These are phyloP conservation scores for Colletotrichum sp. DNA, from an alignment of 2,329 filamentous ascomycete species.

Conservation along the genomic window DNA sequence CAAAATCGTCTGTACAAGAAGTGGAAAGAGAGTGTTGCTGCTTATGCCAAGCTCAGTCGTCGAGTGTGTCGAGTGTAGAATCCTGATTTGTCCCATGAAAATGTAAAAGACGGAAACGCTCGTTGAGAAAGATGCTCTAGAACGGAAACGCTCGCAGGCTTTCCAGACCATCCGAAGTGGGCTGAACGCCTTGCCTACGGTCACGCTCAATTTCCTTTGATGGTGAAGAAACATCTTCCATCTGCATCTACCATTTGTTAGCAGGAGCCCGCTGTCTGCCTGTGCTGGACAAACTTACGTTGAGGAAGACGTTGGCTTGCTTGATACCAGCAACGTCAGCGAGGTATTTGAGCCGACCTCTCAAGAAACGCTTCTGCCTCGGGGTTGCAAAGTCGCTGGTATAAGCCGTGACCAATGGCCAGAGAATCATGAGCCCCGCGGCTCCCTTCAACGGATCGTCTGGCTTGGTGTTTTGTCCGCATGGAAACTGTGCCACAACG, in stretches of 20 bases:
- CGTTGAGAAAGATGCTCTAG: not conserved
- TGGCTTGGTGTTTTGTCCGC: conserved; percentile 8
- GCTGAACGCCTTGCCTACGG: not conserved
- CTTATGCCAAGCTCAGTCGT: not conserved
- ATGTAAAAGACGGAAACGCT: not conserved
- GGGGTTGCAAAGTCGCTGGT: conserved; percentile 24
- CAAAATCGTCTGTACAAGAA: not conserved
- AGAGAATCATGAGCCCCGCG: conserved; percentile 23
- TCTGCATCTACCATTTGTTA: not conserved
- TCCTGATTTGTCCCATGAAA: not conserved
- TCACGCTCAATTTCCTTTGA: conserved; percentile 21
- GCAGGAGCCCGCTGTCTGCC: not conserved
- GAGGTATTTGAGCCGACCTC: conserved; percentile 21
- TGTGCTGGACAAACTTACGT: conserved; percentile 8
- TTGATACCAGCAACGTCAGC: conserved; percentile 25
- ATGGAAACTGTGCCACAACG: conserved; percentile 20
- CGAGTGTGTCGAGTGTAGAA: not conserved
- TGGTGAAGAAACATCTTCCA: conserved; percentile 7
- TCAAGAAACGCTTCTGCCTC: conserved; percentile 22
- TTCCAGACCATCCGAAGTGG: not conserved
- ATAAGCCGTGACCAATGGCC: conserved; percentile 23
- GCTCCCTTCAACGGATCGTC: conserved; percentile 23
- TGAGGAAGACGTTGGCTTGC: conserved; percentile 24
- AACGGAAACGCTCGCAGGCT: not conserved
- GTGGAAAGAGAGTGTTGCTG: not conserved